These are phyloP conservation scores for Chrysoporthe puriensis DNA, from an alignment of 2,329 filamentous ascomycete genomes.

Conservation along the genomic window DNA sequence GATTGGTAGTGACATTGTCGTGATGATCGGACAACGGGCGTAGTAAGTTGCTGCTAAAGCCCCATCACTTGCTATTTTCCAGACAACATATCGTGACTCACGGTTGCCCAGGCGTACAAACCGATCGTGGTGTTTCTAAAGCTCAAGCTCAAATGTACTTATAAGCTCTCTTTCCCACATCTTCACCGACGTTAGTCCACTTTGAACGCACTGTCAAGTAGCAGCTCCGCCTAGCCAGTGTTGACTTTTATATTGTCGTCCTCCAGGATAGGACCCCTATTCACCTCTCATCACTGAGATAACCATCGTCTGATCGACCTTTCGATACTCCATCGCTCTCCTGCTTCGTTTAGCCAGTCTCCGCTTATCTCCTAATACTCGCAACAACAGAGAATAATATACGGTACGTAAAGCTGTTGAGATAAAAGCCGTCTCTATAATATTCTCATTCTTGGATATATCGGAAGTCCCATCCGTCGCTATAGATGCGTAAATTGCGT, in stretches of 20 bases:
- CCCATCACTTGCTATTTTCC: too few relatives aligned
- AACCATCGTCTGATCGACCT: neutral
- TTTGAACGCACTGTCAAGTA: neutral
- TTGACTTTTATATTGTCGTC: neutral
- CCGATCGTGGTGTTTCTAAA: too few relatives aligned
- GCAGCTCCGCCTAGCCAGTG: neutral
- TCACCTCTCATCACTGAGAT: neutral
- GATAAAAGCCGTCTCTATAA: too few relatives aligned
- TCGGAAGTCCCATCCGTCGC: too few relatives aligned
- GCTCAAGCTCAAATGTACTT: neutral
- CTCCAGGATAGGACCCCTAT: neutral
- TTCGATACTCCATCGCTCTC: neutral
- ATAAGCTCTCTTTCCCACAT: neutral
- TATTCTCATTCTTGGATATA: too few relatives aligned
- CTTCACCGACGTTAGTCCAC: neutral
- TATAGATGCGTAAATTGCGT: too few relatives aligned
- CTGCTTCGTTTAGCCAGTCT: neutral
- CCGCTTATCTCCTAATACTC: neutral
- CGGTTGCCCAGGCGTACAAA: too few relatives aligned
- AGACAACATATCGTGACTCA: too few relatives aligned
- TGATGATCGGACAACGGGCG: too few relatives aligned
- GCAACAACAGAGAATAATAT: neutral
- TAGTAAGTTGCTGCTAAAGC: too few relatives aligned
- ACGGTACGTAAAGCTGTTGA: neutral
- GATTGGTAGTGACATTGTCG: too few relatives aligned